Percentiles rank a stretch among this genome's conserved stretches.
Conservation (phyloP, 225 moss, liverwort and hornwort genomes). For the Neckera pumila region DNA sequence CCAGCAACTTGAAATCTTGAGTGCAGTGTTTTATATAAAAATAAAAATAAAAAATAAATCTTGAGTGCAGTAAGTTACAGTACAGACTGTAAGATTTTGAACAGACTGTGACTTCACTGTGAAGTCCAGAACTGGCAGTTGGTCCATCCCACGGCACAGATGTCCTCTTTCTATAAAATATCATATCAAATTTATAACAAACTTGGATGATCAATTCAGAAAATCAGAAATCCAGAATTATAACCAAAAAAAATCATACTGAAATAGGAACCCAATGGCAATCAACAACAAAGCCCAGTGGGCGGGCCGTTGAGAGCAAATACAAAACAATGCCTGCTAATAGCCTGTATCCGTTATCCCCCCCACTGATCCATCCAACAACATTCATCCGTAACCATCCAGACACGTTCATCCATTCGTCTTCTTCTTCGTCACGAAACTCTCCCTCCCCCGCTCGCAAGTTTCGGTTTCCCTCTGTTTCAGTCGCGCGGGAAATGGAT, state of each 20-base stretch:
- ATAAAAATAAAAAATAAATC: too few relatives aligned
- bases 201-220: not conserved
- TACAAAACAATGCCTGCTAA: not conserved
- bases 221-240: not conserved
- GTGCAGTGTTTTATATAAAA: too few relatives aligned
- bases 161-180: not conserved
- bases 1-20: too few relatives aligned
- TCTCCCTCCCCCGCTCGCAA: not conserved
- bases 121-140: not conserved
- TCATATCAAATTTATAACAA: too few relatives aligned
- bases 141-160: not conserved
- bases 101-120: not conserved
- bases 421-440: not conserved
- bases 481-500: constrained; percentile 9
- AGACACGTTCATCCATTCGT: not conserved
- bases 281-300: not conserved
- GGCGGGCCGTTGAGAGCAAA: constrained; percentile 1
- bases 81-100: not conserved
- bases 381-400: not conserved
- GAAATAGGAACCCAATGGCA: not conserved
- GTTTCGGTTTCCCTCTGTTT: not conserved
- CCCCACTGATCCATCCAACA: not conserved
- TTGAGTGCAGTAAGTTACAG: too few relatives aligned
- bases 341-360: constrained; percentile 18
- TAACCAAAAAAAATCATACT: not conserved